phyloP scores from a whole-genome alignment of 805 yeast species.

The Schwanniomyces yamadae region DNA sequence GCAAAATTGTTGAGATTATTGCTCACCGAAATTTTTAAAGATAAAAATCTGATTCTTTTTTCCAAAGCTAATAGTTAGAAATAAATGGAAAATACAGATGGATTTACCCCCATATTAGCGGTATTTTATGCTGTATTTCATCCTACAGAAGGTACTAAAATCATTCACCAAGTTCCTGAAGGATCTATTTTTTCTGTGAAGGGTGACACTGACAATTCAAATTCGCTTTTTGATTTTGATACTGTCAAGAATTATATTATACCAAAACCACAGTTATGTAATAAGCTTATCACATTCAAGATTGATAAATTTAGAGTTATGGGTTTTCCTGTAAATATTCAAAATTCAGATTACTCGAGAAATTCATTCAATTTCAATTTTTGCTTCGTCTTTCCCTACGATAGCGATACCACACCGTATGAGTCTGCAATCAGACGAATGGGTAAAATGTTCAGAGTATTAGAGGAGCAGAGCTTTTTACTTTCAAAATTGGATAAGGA shows the following conservation, averaged over 20 bases:
- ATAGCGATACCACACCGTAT: constrained; percentile 78
- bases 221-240: constrained; percentile 67
- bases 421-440: constrained; percentile 81
- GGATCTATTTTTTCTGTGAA: constrained; percentile 49
- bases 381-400: constrained; percentile 85
- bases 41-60: too few species aligned
- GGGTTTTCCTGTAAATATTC: constrained; percentile 87
- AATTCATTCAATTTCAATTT: constrained; percentile 92
- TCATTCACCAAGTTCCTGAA: constrained; percentile 85
- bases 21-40: too few species aligned
- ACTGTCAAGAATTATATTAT: constrained; percentile 85
- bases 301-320: constrained; percentile 68
- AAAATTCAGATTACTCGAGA: constrained; percentile 73
- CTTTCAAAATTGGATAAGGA: constrained; percentile 52
- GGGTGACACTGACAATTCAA: constrained; percentile 18
- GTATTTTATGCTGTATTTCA: constrained; percentile 90
- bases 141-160: constrained; percentile 93
- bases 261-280: constrained; percentile 90
- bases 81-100: constrained; percentile 43
- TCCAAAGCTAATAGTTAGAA: neutral
- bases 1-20: too few species aligned
- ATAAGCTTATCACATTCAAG: constrained; percentile 72
- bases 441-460: constrained; percentile 83
- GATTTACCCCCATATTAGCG: constrained; percentile 87
- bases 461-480: constrained; percentile 85